phyloP scores from a whole-genome alignment of 768 basidiomycete genomes.

The Chalciporus pseudorubinellus region DNA sequence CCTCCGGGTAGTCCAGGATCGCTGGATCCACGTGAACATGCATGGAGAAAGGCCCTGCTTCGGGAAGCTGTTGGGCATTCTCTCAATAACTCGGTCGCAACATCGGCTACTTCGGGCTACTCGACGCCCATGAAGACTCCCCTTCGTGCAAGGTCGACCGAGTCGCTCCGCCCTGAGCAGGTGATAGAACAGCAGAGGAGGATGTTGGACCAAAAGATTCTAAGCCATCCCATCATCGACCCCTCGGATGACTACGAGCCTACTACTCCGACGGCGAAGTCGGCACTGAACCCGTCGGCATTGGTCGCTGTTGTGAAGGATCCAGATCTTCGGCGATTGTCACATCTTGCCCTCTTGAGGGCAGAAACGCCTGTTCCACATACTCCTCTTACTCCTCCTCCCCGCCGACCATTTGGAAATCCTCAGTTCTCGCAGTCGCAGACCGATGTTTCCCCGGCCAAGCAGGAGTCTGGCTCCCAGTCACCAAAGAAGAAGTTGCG shows the following conservation, averaged over 20 bases:
- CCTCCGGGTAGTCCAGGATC: constrained; percentile 62
- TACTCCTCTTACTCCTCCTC: constrained; percentile 65
- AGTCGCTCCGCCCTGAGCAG: constrained; percentile 20
- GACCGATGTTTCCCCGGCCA: constrained; percentile 41
- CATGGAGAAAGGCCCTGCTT: constrained; percentile 75
- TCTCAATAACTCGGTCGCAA: constrained; percentile 55
- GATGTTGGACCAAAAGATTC: constrained; percentile 43
- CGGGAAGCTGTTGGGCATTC: constrained; percentile 79
- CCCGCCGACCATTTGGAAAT: constrained; percentile 43
- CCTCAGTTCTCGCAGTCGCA: constrained; percentile 57
- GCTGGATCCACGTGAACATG: constrained; percentile 53
- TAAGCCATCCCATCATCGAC: constrained; percentile 40
- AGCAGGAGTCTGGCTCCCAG: constrained; percentile 3
- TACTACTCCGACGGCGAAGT: constrained; percentile 14
- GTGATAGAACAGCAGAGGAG: constrained; percentile 24
- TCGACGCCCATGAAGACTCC: constrained; percentile 39
- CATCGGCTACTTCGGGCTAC: constrained; percentile 30
- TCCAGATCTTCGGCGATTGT: constrained; percentile 36
- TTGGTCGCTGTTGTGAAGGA: constrained; percentile 17
- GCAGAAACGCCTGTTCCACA: constrained; percentile 66
- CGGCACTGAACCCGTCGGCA: constrained; percentile 7
- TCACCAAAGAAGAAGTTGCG: constrained; percentile 35
- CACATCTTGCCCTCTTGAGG: constrained; percentile 50
- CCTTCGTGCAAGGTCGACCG: constrained; percentile 19
- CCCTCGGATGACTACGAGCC: constrained; percentile 32